A percentile compares a stretch with the other conserved stretches of the same genome.
phyloP scores from a whole-genome alignment of 768 basidiomycete species.

The Lepiota venenata region DNA sequence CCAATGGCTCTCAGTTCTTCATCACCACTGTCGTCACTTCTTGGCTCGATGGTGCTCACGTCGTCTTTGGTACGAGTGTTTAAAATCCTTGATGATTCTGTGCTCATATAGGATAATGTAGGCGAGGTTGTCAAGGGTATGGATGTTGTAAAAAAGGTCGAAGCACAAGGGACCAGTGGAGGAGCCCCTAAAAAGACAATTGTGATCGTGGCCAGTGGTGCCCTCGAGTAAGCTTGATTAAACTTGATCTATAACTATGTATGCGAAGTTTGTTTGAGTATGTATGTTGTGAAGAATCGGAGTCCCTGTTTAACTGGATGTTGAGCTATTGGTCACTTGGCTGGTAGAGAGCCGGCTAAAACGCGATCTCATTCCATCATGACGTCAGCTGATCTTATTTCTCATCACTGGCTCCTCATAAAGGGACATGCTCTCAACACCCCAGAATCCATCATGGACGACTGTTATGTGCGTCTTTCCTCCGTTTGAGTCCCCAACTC shows the following conservation, averaged over 20 bases:
- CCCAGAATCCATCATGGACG: slow-evolving; percentile 6
- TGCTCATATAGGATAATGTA: slow-evolving; percentile 15
- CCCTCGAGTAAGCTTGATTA: slow-evolving; percentile 24
- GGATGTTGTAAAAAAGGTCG: slow-evolving; percentile 47
- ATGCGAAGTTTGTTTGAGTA: too few species aligned
- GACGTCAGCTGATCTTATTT: not conserved
- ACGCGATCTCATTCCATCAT: too few species aligned
- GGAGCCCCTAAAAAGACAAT: slow-evolving; percentile 38
- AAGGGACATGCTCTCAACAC: slow-evolving; percentile 10
- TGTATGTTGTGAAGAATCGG: too few species aligned
- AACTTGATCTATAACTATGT: too few species aligned
- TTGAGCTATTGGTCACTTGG: too few species aligned
- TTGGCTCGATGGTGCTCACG: slow-evolving; percentile 83
- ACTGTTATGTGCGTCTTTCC: not conserved
- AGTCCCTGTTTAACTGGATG: too few species aligned
- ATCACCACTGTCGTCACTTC: slow-evolving; percentile 76
- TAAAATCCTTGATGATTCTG: not conserved
- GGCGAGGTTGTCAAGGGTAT: slow-evolving; percentile 68
- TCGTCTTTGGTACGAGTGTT: slow-evolving; percentile 77
- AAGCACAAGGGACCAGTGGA: slow-evolving; percentile 38
- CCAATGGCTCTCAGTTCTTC: slow-evolving; percentile 89
- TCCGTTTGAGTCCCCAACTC: too few species aligned
- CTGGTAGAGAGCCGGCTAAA: too few species aligned
- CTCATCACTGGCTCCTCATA: not conserved
- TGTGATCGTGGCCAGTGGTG: slow-evolving; percentile 54